These are phyloP conservation scores for Malassezia japonica DNA, from an alignment of 1,284 basidiomycete species.

Conservation along the genomic window DNA sequence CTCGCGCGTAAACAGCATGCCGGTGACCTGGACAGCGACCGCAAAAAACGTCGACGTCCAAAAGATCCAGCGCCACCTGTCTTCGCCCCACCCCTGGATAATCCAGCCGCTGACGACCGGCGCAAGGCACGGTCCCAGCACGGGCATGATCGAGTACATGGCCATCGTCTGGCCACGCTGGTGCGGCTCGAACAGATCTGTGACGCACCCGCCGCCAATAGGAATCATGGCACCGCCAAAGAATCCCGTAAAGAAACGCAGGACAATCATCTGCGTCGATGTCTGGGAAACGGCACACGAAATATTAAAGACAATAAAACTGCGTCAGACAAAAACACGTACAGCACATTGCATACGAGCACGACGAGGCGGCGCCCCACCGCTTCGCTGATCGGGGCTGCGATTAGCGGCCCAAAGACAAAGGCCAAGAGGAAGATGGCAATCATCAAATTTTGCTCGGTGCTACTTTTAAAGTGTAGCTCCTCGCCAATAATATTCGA, in stretches of 20 bases:
- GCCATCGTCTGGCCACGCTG: constrained; percentile 35
- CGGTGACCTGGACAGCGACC: constrained; percentile 49
- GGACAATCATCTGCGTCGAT: constrained; percentile 21
- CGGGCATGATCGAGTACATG: constrained; percentile 55
- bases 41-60: constrained; percentile 18
- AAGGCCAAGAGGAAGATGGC: constrained; percentile 34
- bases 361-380: constrained; percentile 45
- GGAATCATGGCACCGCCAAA: constrained; percentile 43
- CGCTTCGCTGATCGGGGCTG: constrained; percentile 56
- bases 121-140: constrained; percentile 22
- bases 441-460: constrained; percentile 25
- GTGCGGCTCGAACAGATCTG: constrained; percentile 62
- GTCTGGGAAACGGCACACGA: constrained; percentile 30
- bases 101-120: constrained; percentile 17
- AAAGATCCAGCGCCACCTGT: constrained; percentile 17
- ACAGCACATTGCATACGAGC: constrained; percentile 22
- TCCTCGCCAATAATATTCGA: constrained; percentile 24
- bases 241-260: constrained; percentile 36
- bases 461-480: constrained; percentile 20
- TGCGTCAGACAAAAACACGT: constrained; percentile 2
- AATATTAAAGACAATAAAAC: constrained; percentile 37
- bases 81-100: constrained; percentile 15
- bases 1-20: constrained; percentile 59
- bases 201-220: constrained; percentile 57
- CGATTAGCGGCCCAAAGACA: constrained; percentile 28